Conservation (phyloP, 176 grass and related monocot genomes). For the Pontederia paniculata region DNA sequence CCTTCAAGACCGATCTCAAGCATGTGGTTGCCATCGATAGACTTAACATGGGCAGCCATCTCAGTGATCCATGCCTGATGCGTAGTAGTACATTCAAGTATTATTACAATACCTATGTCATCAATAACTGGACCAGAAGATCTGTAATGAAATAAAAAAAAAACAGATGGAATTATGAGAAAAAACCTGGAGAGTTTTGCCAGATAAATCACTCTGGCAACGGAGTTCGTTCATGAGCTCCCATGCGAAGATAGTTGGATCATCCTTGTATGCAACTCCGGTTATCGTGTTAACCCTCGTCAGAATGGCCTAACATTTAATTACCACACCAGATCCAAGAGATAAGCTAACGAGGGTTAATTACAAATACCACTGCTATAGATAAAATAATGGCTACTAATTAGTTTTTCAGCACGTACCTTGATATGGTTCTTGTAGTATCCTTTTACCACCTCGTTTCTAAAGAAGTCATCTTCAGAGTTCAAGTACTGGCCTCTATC, state of each 20-base stretch:
- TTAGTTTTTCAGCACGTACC: constrained; percentile 16
- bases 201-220: constrained; percentile 56
- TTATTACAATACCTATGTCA: too few species aligned
- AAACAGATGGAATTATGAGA: neutral
- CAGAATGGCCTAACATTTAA: constrained; percentile 28
- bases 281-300: constrained; percentile 52
- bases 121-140: neutral
- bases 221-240: constrained; percentile 81
- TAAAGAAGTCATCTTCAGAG: constrained; percentile 59
- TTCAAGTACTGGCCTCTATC: constrained; percentile 30
- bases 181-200: constrained; percentile 43
- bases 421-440: constrained; percentile 73
- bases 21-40: constrained; percentile 66
- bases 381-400: too few species aligned
- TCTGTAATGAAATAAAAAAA: too few species aligned
- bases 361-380: too few species aligned
- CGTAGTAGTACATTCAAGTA: too few species aligned
- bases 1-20: constrained; percentile 71
- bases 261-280: constrained; percentile 56
- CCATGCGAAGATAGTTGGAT: constrained; percentile 70
- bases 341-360: neutral
- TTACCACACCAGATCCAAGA: neutral
- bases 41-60: constrained; percentile 66
- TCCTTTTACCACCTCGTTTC: constrained; percentile 14
- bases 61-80: constrained; percentile 44